Percentiles rank a stretch among this genome's conserved stretches.
phyloP scores from a whole-genome alignment of 2,329 filamentous ascomycete genomes.

The Rhinocladiella similis region DNA sequence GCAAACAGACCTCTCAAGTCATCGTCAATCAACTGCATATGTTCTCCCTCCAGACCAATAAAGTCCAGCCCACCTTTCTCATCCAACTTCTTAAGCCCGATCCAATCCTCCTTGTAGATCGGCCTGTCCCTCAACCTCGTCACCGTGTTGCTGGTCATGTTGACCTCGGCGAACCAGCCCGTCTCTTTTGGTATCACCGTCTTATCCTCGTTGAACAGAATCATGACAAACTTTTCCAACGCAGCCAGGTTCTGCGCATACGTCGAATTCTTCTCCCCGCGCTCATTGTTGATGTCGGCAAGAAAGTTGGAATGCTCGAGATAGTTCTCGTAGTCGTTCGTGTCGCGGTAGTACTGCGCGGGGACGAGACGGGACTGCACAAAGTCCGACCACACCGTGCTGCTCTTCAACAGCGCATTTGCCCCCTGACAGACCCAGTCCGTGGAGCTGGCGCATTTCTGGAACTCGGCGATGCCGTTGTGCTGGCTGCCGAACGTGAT shows the following conservation, averaged over 20 bases:
- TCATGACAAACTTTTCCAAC: slow-evolving; percentile 82
- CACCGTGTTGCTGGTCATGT: slow-evolving; percentile 61
- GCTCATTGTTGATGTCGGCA: slow-evolving; percentile 96
- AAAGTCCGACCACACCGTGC: slow-evolving; percentile 71
- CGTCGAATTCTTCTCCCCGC: slow-evolving; percentile 66
- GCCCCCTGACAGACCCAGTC: slow-evolving; percentile 83
- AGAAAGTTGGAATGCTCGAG: slow-evolving; percentile 82
- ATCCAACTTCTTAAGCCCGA: slow-evolving; percentile 79
- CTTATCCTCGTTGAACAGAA: slow-evolving; percentile 81
- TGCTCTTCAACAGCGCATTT: slow-evolving; percentile 73
- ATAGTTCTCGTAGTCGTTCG: slow-evolving; percentile 68
- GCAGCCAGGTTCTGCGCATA: slow-evolving; percentile 71
- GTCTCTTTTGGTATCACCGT: slow-evolving; percentile 89
- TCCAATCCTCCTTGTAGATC: slow-evolving; percentile 90
- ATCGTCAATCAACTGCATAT: slow-evolving; percentile 76
- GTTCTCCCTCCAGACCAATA: slow-evolving; percentile 68
- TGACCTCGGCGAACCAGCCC: slow-evolving; percentile 86
- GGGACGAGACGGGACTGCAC: slow-evolving; percentile 82
- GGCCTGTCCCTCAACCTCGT: slow-evolving; percentile 67
- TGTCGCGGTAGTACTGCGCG: slow-evolving; percentile 89
- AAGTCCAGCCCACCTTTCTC: slow-evolving; percentile 77
- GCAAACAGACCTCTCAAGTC: slow-evolving; percentile 65
- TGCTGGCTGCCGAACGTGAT: slow-evolving; percentile 91
- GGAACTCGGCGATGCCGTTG: slow-evolving; percentile 85
- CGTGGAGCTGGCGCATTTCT: slow-evolving; percentile 61